Evolutionary conservation across 2,329 filamentous ascomycete genomes (phyloP).

Genomic region (Zymoseptoria tritici): DNA sequence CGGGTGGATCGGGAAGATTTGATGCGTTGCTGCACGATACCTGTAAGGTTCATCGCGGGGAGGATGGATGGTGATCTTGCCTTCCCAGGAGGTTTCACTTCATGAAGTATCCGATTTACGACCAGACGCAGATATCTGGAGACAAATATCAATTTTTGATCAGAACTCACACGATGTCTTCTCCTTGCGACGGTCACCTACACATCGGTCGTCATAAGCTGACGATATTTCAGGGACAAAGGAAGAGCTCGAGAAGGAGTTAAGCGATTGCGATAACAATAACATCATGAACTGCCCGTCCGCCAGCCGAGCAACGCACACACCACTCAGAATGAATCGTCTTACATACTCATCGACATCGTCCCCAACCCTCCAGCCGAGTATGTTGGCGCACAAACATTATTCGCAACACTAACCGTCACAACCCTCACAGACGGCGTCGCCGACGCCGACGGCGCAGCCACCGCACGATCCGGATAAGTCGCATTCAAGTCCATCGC

Average conservation of each 20-base stretch:
- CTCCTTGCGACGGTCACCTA: no score
- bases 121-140: no score
- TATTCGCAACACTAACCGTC: neutral
- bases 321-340: neutral
- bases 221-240: no score
- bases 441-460: neutral
- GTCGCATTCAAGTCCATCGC: constrained; percentile 4
- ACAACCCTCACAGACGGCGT: neutral
- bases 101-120: no score
- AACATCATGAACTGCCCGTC: no score
- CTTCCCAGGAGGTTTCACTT: neutral
- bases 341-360: neutral
- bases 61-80: neutral
- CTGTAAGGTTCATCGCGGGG: neutral
- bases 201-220: no score
- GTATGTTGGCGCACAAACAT: neutral
- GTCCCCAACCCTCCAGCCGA: neutral
- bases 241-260: no score
- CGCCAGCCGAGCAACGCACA: no score
- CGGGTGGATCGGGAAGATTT: constrained; percentile 48
- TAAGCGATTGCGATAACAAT: no score
- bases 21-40: neutral
- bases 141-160: no score
- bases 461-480: neutral
- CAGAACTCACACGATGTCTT: no score